Conservation (phyloP, 257 asterid species). For the Thymus quinquecostatus region DNA sequence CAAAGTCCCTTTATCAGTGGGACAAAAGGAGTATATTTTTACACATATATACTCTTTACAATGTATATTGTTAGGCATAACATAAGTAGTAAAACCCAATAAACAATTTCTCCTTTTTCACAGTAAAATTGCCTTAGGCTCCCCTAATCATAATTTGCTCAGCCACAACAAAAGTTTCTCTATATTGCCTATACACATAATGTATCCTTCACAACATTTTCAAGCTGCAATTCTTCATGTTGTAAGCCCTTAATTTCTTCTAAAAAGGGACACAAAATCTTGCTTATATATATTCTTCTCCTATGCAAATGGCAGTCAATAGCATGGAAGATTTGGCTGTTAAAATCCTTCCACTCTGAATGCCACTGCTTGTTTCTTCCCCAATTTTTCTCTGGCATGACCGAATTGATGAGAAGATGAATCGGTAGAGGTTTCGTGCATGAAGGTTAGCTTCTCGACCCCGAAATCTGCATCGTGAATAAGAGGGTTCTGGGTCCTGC, state of each 20-base stretch:
- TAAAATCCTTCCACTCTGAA: neutral
- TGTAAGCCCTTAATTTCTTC: neutral
- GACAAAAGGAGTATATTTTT: too few relatives aligned
- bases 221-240: neutral
- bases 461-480: constrained; percentile 49
- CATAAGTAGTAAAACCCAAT: neutral
- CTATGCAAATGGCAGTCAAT: neutral
- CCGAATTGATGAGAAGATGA: neutral
- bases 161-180: neutral
- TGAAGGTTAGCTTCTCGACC: neutral
- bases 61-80: neutral
- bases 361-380: constrained; percentile 10
- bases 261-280: neutral
- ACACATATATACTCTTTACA: neutral
- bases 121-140: neutral
- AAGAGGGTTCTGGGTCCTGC: constrained; percentile 48
- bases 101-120: neutral
- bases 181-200: neutral
- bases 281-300: neutral
- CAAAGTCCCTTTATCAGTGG: too few relatives aligned
- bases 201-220: neutral
- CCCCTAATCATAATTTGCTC: neutral
- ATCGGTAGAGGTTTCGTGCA: neutral
- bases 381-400: constrained; percentile 4
- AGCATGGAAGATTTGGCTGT: neutral